Percentiles rank a stretch among this genome's conserved stretches.
These are phyloP conservation scores for Xylaria palmicola DNA, from an alignment of 495 filamentous ascomycete species.

Conservation along the genomic window DNA sequence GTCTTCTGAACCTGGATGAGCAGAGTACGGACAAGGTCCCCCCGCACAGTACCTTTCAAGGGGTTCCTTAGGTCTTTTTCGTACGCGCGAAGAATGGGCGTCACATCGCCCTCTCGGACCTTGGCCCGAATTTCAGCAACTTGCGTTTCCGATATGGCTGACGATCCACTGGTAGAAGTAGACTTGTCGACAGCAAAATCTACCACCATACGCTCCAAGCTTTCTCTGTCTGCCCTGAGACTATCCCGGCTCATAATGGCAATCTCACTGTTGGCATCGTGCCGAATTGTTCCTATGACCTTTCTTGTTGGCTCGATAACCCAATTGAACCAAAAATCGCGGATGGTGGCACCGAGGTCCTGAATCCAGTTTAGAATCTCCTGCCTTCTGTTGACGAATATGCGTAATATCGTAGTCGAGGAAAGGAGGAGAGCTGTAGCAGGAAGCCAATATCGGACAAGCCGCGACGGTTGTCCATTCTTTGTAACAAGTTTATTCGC, in stretches of 20 bases:
- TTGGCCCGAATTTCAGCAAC: slow-evolving; percentile 69
- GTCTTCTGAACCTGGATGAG: slow-evolving; percentile 98
- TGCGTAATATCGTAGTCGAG: slow-evolving; percentile 75
- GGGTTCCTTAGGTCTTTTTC: slow-evolving; percentile 81
- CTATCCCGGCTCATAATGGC: slow-evolving; percentile 93
- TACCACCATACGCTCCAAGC: slow-evolving; percentile 94
- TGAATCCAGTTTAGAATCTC: slow-evolving; percentile 74
- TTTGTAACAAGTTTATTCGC: slow-evolving; percentile 50
- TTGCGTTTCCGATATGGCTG: slow-evolving; percentile 53
- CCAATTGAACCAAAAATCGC: slow-evolving; percentile 96
- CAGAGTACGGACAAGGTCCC: slow-evolving; percentile 85
- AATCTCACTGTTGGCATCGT: slow-evolving; percentile 86
- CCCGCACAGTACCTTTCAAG: slow-evolving; percentile 72
- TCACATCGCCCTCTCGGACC: slow-evolving; percentile 88
- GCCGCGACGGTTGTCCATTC: slow-evolving; percentile 71
- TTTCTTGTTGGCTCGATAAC: slow-evolving; percentile 80
- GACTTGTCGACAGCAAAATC: slow-evolving; percentile 86
- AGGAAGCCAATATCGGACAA: slow-evolving; percentile 88
- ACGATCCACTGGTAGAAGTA: slow-evolving; percentile 42
- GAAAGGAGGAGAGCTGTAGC: slow-evolving; percentile 65
- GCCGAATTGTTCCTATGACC: slow-evolving; percentile 86
- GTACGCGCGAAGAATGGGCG: slow-evolving; percentile 84
- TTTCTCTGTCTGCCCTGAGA: slow-evolving; percentile 82
- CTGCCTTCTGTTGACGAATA: slow-evolving; percentile 66
- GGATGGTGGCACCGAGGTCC: slow-evolving; percentile 69